Conservation (phyloP, 441 rosid genomes). For the Erodium chrysanthum region DNA sequence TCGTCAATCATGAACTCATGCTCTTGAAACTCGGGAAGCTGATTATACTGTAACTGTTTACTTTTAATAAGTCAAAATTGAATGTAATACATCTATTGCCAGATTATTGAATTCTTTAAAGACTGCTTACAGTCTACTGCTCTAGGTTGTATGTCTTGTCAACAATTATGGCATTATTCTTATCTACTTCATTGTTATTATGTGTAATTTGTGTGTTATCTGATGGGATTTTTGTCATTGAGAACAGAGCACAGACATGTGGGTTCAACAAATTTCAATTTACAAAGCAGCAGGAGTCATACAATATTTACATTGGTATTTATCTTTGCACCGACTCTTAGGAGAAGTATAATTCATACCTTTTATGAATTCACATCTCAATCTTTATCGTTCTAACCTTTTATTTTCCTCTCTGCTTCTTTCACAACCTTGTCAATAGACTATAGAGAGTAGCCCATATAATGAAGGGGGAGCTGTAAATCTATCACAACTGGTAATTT, state of each 20-base stretch:
- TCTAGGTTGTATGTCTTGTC: slow-evolving; percentile 10
- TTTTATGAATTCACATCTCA: background rate
- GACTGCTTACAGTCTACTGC: slow-evolving; percentile 7
- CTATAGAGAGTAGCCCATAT: slow-evolving; percentile 84
- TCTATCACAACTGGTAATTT: slow-evolving; percentile 92
- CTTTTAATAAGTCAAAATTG: background rate
- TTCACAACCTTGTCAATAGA: slow-evolving; percentile 37
- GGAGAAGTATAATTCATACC: background rate
- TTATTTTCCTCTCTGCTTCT: slow-evolving; percentile 13
- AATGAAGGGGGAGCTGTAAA: slow-evolving; percentile 81
- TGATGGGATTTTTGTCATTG: slow-evolving; percentile 24
- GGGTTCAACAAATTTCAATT: slow-evolving; percentile 92
- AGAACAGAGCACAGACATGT: slow-evolving; percentile 90
- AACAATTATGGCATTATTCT: slow-evolving; percentile 1
- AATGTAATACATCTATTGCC: background rate
- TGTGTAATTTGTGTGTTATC: background rate
- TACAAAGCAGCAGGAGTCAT: slow-evolving; percentile 79
- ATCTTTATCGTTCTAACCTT: background rate
- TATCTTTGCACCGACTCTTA: background rate
- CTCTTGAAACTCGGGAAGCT: background rate
- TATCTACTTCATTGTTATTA: background rate
- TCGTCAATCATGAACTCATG: background rate
- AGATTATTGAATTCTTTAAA: slow-evolving; percentile 12
- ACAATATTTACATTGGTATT: slow-evolving; percentile 67
- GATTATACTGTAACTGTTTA: background rate